Evolutionary conservation across 345 rosid species (phyloP).

Genomic region (Melaleuca alternifolia): DNA sequence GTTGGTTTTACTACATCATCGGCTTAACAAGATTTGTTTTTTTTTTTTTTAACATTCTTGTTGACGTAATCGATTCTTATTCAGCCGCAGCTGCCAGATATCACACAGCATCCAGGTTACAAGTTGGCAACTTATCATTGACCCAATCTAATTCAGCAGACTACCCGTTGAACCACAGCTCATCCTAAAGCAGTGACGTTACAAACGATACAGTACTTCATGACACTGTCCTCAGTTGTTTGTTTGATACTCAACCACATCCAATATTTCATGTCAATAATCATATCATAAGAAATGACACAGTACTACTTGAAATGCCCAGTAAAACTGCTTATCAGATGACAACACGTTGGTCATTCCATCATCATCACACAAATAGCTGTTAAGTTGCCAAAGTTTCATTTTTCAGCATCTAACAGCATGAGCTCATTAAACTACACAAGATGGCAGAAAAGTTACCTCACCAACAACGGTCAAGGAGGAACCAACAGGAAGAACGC

Average conservation of each 20-base stretch:
- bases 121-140: not conserved
- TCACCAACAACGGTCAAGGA: conserved; percentile 94
- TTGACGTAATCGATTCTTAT: not conserved
- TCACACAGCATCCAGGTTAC: not conserved
- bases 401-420: not conserved
- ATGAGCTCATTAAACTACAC: not conserved
- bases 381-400: not conserved
- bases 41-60: not conserved
- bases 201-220: not conserved
- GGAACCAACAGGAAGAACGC: conserved; percentile 87
- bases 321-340: not conserved
- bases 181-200: not conserved
- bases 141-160: not conserved
- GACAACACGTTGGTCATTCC: not conserved
- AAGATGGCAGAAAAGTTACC: conserved; percentile 29
- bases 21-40: not conserved
- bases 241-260: not conserved
- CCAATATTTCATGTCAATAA: not conserved
- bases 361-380: not conserved
- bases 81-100: not conserved
- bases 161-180: not conserved
- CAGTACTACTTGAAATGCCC: not conserved
- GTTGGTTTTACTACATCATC: not conserved
- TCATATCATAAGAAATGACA: not conserved
- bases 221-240: not conserved